Base-by-base conservation (phyloP, 805 yeast genomes). In the Suhomyces faveliae region DNA sequence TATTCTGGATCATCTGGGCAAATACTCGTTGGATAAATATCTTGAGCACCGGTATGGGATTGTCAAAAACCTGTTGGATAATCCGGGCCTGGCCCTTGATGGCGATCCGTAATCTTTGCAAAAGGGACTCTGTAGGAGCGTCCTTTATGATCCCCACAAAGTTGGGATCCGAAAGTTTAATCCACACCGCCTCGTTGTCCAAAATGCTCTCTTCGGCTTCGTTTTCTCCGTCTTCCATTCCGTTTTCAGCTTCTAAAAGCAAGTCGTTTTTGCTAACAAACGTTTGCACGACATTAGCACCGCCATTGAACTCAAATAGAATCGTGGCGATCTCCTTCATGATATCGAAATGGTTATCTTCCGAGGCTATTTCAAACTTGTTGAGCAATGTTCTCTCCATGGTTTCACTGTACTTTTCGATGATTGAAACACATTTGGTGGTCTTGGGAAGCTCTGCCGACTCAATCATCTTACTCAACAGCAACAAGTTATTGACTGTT, bases 211-310 rank as follows among this genome's bases (percentile, higher is more conserved):
- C 54, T 50, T 73, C 67, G 3, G 58, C 61, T 55, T 48, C 54
- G 19, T 48, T 51, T 23, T 27, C 35, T 6, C 35, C 46, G 2
- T 22, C 46, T 11, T 47, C 48, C 3, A 40, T 30, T 10, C 37
- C 46, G 6, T 50, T 44, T 49, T 79, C 77, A 52, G 77, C 69
- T 30, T 70, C 73, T 46, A 75, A 71, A 63, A 91, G 86, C 49
- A 85, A 78, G 42, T 83, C 86, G 60, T 87, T 89, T 60, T 87
- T 89, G 60, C 81, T 83, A 37, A 91, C 87, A 67, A 88, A 92
- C 42, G 85, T 82, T 60, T 85, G 89, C 7, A 89, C 85, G 7
- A 91, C 92, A 49, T 85, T 83, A 9, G 80, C 76, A 10, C 97
- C 97, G 15, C 89, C 92, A 60, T 92, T 91, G 70, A 84, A 92